phyloP scores from a whole-genome alignment of 768 basidiomycete species.

The Mycena crocata region DNA sequence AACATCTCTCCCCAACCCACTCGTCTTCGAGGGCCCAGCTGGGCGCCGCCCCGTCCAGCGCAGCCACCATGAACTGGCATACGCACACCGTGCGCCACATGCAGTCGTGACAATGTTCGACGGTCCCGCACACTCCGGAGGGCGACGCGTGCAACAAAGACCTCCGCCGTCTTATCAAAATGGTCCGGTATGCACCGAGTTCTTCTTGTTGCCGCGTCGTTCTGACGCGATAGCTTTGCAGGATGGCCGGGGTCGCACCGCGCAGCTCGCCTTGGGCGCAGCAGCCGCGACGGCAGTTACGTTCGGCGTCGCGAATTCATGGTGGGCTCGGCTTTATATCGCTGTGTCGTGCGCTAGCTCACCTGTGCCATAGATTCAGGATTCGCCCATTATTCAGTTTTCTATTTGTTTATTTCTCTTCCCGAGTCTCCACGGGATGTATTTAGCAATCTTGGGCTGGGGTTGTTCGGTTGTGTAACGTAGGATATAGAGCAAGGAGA shows the following conservation, averaged over 20 bases:
- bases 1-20: slow-evolving; percentile 18
- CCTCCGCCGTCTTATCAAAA: slow-evolving; percentile 3
- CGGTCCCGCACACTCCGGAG: background rate
- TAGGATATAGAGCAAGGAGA: too few species aligned
- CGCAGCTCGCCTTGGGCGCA: background rate
- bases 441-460: too few species aligned
- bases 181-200: background rate
- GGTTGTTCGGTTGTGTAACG: too few species aligned
- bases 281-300: slow-evolving; percentile 7
- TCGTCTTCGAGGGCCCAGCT: slow-evolving; percentile 21
- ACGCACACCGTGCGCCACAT: too few species aligned
- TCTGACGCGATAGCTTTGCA: background rate
- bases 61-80: background rate
- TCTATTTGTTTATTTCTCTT: too few species aligned
- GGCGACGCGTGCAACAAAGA: background rate
- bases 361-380: too few species aligned
- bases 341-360: too few species aligned
- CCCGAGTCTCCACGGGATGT: too few species aligned
- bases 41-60: slow-evolving; percentile 6
- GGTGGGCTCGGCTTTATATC: too few species aligned
- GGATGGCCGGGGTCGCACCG: background rate
- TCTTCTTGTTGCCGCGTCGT: background rate
- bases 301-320: background rate
- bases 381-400: too few species aligned
- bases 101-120: background rate